Evolutionary conservation across 192 early-diverging fungal species (phyloP), one percentile per base, ranked within the genome.

Genomic region (Allomyces javanicus): DNA sequence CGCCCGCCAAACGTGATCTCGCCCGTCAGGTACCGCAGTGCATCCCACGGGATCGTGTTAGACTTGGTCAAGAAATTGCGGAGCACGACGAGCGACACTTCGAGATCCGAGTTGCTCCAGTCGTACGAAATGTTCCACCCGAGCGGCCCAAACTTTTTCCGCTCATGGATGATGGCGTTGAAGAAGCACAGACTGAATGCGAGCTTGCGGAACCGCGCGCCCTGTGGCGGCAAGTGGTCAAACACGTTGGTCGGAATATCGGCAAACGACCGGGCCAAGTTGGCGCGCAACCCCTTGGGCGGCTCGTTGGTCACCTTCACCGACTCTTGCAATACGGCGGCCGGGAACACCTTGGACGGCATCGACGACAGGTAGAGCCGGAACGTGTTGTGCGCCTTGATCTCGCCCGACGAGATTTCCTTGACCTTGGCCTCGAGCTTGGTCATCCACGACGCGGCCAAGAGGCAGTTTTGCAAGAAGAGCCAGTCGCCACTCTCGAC

Each of bases 81-180:
- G 62, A 97, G 83, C 0, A 92, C 90, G 21, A 77, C 80, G 40
- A 96, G 69, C 0, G 89, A 91, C 72, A 91, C 93, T 58, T 93
- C 89, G 70, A 90, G 87, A 75, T 99, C 96, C 4, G 94, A 89
- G 68, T 99, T 96, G 72, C 93, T 96, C 71, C 98, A 99, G 71
- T 98, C 97, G 71, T 99, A 99, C 1, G 75, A 68, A 74, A 93
- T 94, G 12, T 93, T 88, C 97, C 97, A 99, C 22, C 97, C 97
- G 25, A 99, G 79, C 55, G 97, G 97, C 19, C 86, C 86, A 72
- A 98, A 99, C 12, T 96, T 87, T 27, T 96, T 80, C 63, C 97
- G 90, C 79, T 99, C 97, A 68, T 93, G 77, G 7, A 94, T 85
- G 23, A 99, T 79, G 1, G 92, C 85, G 77, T 99, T 94, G 64